phyloP scores from a whole-genome alignment of 768 basidiomycete species.

The Suillus variegatus region DNA sequence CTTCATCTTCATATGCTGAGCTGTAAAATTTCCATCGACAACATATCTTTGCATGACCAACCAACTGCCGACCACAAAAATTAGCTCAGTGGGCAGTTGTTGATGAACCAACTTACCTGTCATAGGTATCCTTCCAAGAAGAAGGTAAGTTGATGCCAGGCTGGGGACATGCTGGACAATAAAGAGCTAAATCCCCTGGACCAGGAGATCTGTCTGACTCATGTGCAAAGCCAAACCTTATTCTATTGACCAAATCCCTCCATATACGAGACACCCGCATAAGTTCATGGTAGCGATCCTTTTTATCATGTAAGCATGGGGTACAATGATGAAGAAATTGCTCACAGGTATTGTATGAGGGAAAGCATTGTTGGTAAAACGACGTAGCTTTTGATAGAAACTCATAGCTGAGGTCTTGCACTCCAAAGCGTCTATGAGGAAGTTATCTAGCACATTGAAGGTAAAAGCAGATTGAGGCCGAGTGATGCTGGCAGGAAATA shows the following conservation, averaged over 20 bases:
- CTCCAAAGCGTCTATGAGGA: constrained; percentile 19
- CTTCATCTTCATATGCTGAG: constrained; percentile 15
- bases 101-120: not conserved
- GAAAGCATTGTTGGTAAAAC: not conserved
- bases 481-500: constrained; percentile 17
- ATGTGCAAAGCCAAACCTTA: constrained; percentile 2
- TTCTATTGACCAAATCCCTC: constrained; percentile 3
- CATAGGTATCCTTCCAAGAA: constrained; percentile 5
- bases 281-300: constrained; percentile 7
- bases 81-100: not conserved
- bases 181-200: constrained; percentile 1
- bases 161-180: constrained; percentile 9
- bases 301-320: not conserved
- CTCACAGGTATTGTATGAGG: not conserved
- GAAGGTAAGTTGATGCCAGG: constrained; percentile 11
- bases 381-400: not conserved
- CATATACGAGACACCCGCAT: constrained; percentile 5
- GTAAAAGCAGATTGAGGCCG: constrained; percentile 21
- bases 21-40: constrained; percentile 9
- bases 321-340: not conserved
- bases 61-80: not conserved
- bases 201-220: not conserved
- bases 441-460: constrained; percentile 20
- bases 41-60: constrained; percentile 3
- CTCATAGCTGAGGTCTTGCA: constrained; percentile 13